These are phyloP conservation scores for Fusarium lateritium DNA, from an alignment of 2,329 filamentous ascomycete species.

Conservation along the genomic window DNA sequence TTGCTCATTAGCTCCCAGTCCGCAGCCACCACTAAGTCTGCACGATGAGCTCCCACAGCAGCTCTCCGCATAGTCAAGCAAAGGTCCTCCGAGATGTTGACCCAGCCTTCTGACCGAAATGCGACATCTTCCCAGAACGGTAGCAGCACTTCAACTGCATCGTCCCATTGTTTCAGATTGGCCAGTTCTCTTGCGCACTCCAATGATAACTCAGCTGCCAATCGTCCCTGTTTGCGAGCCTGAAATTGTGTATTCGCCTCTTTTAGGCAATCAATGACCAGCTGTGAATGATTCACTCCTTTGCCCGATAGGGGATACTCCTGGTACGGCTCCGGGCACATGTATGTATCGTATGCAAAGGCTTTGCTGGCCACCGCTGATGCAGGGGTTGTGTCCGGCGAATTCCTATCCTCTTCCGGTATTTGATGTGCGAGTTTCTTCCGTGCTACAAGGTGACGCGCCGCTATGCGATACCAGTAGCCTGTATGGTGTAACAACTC, in stretches of 20 bases:
- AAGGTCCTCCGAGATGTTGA: slow-evolving; percentile 71
- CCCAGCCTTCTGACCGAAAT: slow-evolving; percentile 73
- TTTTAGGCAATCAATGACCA: slow-evolving; percentile 68
- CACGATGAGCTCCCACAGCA: slow-evolving; percentile 66
- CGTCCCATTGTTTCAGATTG: slow-evolving; percentile 65
- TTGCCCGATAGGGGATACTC: slow-evolving; percentile 67
- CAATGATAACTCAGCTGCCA: slow-evolving; percentile 69
- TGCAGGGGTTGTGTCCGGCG: slow-evolving; percentile 64
- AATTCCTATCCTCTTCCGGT: slow-evolving; percentile 69
- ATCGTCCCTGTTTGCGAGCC: slow-evolving; percentile 66
- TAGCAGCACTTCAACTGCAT: slow-evolving; percentile 67
- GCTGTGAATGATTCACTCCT: slow-evolving; percentile 68
- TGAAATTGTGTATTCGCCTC: slow-evolving; percentile 69
- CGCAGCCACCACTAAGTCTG: slow-evolving; percentile 71
- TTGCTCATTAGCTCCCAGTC: slow-evolving; percentile 76
- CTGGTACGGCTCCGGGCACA: slow-evolving; percentile 74
- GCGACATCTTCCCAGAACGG: slow-evolving; percentile 71
- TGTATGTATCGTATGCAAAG: slow-evolving; percentile 75
- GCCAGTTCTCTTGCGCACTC: slow-evolving; percentile 71
- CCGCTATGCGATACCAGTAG: slow-evolving; percentile 76
- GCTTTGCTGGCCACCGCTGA: slow-evolving; percentile 64
- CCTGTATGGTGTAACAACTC: slow-evolving; percentile 76
- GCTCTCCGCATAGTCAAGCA: slow-evolving; percentile 73
- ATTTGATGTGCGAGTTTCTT: slow-evolving; percentile 69
- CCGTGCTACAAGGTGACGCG: slow-evolving; percentile 69